Evolutionary conservation across 1,139 yeast genomes (phyloP), one percentile per base, ranked within the genome.

Genomic region (Oligophagozyma castellii): DNA sequence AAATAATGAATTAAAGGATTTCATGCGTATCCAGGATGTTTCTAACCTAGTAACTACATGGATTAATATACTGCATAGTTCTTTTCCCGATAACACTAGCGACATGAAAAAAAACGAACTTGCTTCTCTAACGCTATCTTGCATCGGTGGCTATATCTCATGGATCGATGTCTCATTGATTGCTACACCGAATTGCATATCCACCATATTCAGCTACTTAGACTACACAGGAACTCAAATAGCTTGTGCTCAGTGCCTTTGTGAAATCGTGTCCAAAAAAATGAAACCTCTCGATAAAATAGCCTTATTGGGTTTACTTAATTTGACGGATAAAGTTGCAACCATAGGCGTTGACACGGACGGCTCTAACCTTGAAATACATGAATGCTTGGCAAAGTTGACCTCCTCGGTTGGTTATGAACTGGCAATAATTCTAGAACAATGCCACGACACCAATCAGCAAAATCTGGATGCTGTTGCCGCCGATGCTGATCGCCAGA

Each of bases 151-250:
- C 14, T 92, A 80, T 65, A 80, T 84, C 16, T 76, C 86, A 18
- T 92, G 99, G 99, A 83, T 89, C 55, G 98, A 92, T 47, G 80
- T 89, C 37, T 64, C 74, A 18, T 60, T 89, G 37, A 75, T 92
- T 35, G 70, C 86, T 20, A 72, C 73, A 29, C 68, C 74, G 13
- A 70, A 70, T 24, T 77, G 72, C 44, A 64, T 84, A 42, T 61
- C 64, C 28, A 53, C 70, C 28, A 66, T 92, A 25, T 73, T 75
- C 42, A 70, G 67, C 34, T 76, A 70, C 45, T 62, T 86, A 39
- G 67, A 64, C 23, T 59, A 57, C 35, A 59, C 63, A 24, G 51
- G 51, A 12, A 61, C 67, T 14, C 67, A 78, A 38, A 61, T 68
- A 27, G 63, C 71, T 12, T 75, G 93, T 26, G 75, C 92, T 32